Conservation (phyloP, 192 early-diverging fungal genomes). For the Entomortierella chlamydospora region DNA sequence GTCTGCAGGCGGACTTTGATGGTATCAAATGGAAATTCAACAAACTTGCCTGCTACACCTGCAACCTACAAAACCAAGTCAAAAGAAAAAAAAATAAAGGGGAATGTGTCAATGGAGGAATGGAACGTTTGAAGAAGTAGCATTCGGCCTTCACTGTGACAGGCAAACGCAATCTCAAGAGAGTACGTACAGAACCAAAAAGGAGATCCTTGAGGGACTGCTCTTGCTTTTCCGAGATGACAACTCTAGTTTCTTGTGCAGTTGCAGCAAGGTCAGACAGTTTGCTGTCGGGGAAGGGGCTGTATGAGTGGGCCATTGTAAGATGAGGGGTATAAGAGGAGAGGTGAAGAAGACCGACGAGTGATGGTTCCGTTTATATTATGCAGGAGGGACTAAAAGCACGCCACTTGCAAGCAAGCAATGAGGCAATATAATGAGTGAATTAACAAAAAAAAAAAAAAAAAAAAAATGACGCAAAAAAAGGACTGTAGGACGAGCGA, state of each 20-base stretch:
- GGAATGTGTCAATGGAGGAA: not conserved
- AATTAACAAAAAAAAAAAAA: conserved; percentile 9
- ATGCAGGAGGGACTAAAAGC: too few relatives aligned
- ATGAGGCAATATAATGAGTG: too few relatives aligned
- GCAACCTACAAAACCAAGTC: conserved; percentile 68
- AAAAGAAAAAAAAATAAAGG: not conserved
- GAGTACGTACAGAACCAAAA: conserved; percentile 47
- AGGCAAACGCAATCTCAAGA: not conserved
- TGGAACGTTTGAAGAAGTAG: not conserved
- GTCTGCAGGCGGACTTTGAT: conserved; percentile 95
- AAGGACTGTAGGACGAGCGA: not conserved
- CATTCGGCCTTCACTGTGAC: too few relatives aligned
- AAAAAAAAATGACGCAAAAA: conserved; percentile 25
- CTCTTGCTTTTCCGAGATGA: conserved; percentile 51
- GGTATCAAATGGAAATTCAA: conserved; percentile 98
- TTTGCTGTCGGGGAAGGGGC: conserved; percentile 42
- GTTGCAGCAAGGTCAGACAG: conserved; percentile 38
- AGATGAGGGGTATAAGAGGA: not conserved
- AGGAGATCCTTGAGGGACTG: conserved; percentile 50
- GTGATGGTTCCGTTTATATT: too few relatives aligned
- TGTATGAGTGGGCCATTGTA: conserved; percentile 50
- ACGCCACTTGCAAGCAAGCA: too few relatives aligned
- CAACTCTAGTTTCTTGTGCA: conserved; percentile 44
- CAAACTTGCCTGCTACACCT: conserved; percentile 91
- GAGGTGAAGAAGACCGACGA: too few relatives aligned